Base-by-base conservation (phyloP, 257 asterid genomes). In the Capsicum pubescens region DNA sequence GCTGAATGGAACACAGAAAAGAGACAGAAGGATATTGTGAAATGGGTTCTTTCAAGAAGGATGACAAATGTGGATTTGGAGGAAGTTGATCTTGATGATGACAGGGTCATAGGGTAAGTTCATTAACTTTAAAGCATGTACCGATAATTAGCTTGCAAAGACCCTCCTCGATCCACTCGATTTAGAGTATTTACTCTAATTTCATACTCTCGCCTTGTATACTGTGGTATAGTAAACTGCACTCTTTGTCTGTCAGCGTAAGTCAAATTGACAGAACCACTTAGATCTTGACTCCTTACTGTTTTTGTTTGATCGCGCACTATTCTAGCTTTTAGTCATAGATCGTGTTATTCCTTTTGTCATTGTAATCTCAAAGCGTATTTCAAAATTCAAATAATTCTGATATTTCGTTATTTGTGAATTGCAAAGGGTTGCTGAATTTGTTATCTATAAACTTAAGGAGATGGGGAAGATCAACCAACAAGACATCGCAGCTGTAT, bases 381-480 rank as follows among this genome's bases (percentile, higher is more conserved):
- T 26, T 39, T 11, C 76, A 35, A 48, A 36, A 21, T 19, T 12
- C 46, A 68, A 68, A 36, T 58, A 81, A 63, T 69, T 5, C 82
- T 84, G 85, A 82, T 54, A 74, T 59, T 8, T 67, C 35, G 64
- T 48, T 70, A 79, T 66, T 17, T 74, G 74, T 71, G 61, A 71
- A 39, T 80, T 79, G 67, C 83, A 16, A 54, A 97, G 99, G 84
- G 88, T 94, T 82, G 96, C 98, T 72, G 99, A 97, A 77, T 97
- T 92, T 79, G 84, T 90, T 50, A 26, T 97, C 55, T 91, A 88
- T 84, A 95, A 97, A 87, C 93, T 97, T n/a, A 95, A 91, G 87
- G 98, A 93, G 90, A 93, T 97, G 98, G 99, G 99, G 83, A 97
- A 95, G 88, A 91, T 97, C 86, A 89, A 56, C 86, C 90, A 90